A percentile compares a stretch with the other conserved stretches of the same genome.
Conservation (phyloP, 768 basidiomycete species). For the Tricholomella constricta region DNA sequence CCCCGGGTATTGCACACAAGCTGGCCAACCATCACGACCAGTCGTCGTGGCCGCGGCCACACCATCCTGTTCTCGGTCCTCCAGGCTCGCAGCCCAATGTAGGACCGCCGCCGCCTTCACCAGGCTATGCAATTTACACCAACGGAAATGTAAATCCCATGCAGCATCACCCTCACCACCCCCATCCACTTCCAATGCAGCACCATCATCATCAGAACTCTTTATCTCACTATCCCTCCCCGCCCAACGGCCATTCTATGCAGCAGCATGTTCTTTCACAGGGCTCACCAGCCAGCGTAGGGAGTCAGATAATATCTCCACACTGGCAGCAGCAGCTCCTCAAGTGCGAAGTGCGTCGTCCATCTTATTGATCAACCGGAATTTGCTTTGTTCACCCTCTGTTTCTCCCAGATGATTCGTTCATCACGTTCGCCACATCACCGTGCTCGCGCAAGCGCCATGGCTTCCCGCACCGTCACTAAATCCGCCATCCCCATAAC, state of each 20-base stretch:
- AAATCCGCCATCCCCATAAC: slow-evolving; percentile 91
- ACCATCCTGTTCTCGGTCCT: slow-evolving; percentile 52
- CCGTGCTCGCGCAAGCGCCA: slow-evolving; percentile 91
- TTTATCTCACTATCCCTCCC: slow-evolving; percentile 75
- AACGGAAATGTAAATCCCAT: slow-evolving; percentile 65
- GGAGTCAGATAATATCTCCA: slow-evolving; percentile 67
- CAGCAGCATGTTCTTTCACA: slow-evolving; percentile 58
- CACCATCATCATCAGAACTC: slow-evolving; percentile 84
- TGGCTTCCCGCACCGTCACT: slow-evolving; percentile 84
- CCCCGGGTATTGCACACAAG: slow-evolving; percentile 79
- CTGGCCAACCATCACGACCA: slow-evolving; percentile 76
- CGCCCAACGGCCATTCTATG: slow-evolving; percentile 68
- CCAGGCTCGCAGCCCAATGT: slow-evolving; percentile 55
- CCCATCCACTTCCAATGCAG: slow-evolving; percentile 53
- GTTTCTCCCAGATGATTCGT: slow-evolving; percentile 66
- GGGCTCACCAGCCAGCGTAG: slow-evolving; percentile 56
- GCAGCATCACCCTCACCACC: slow-evolving; percentile 64
- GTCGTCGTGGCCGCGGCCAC: slow-evolving; percentile 68
- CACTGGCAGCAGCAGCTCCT: slow-evolving; percentile 95
- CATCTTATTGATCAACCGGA: slow-evolving; percentile 9
- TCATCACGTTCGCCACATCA: slow-evolving; percentile 89
- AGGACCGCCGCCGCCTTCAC: slow-evolving; percentile 68
- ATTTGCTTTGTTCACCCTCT: slow-evolving; percentile 19
- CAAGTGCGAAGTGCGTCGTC: slow-evolving; percentile 80
- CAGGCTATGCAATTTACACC: slow-evolving; percentile 75